Evolutionary conservation across 2,329 filamentous ascomycete species (phyloP).

Genomic region (Trichothecium sympodiale): DNA sequence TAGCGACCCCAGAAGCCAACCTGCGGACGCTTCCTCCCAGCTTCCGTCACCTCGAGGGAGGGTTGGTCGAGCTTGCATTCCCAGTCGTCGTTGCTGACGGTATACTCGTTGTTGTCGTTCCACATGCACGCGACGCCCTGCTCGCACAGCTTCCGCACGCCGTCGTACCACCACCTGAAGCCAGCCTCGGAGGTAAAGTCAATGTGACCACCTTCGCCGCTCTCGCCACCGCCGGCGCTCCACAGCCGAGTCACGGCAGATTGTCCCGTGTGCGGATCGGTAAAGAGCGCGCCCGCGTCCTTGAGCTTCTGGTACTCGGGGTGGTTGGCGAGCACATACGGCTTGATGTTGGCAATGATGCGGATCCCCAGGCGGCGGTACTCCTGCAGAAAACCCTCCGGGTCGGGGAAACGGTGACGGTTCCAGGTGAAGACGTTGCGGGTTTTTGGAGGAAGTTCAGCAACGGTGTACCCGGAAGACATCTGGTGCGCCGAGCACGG

Average conservation of each 20-base stretch:
- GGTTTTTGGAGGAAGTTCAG: constrained; percentile 55
- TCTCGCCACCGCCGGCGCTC: constrained; percentile 62
- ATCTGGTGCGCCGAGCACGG: constrained; percentile 63
- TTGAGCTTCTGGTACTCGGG: constrained; percentile 53
- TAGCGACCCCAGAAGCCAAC: constrained; percentile 61
- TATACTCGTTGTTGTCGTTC: constrained; percentile 75
- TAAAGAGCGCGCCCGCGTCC: constrained; percentile 51
- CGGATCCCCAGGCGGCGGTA: constrained; percentile 56
- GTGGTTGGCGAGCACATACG: constrained; percentile 57
- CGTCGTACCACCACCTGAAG: constrained; percentile 62
- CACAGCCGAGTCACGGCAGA: constrained; percentile 53
- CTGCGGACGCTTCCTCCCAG: constrained; percentile 28
- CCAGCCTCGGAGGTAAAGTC: constrained; percentile 60
- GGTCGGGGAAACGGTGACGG: constrained; percentile 56
- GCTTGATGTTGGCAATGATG: constrained; percentile 62
- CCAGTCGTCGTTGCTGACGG: constrained; percentile 55
- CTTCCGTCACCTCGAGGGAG: constrained; percentile 21
- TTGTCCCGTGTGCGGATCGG: constrained; percentile 38
- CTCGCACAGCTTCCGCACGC: constrained; percentile 48
- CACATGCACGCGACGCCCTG: constrained; percentile 63
- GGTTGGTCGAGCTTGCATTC: constrained; percentile 40
- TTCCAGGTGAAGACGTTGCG: constrained; percentile 64
- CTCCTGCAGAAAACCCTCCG: constrained; percentile 48
- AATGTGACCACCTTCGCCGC: constrained; percentile 58
- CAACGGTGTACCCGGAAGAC: constrained; percentile 62